Evolutionary conservation across 2,329 filamentous ascomycete species (phyloP).

Genomic region (Claviceps sp.): DNA sequence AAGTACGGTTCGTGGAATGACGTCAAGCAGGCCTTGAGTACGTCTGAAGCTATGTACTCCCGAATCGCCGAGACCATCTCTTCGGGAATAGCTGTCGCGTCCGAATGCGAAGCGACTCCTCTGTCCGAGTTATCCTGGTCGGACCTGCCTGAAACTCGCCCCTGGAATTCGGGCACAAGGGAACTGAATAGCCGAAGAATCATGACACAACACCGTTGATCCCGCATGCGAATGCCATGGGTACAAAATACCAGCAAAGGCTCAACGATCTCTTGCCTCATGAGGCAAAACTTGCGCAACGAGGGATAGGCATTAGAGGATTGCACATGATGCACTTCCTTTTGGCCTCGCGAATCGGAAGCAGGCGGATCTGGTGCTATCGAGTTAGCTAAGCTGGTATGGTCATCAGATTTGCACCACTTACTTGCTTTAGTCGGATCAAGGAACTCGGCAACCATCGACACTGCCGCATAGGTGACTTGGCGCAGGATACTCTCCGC

Average conservation of each 20-base stretch:
- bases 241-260: conserved; percentile 85
- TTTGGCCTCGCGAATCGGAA: not conserved
- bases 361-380: conserved; percentile 1
- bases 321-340: not conserved
- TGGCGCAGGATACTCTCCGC: conserved; percentile 89
- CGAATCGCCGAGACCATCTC: conserved; percentile 55
- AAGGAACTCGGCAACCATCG: conserved; percentile 80
- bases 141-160: conserved; percentile 10
- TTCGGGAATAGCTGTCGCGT: conserved; percentile 33
- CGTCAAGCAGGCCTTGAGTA: conserved; percentile 78
- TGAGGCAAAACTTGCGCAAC: conserved; percentile 72
- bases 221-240: conserved; percentile 78
- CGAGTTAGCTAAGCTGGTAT: conserved; percentile 1
- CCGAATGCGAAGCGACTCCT: conserved; percentile 13
- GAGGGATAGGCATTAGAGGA: conserved; percentile 32
- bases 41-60: conserved; percentile 79
- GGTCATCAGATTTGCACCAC: conserved; percentile 11
- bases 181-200: conserved; percentile 78
- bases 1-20: conserved; percentile 94
- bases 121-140: conserved; percentile 14
- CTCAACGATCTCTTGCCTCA: conserved; percentile 65
- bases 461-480: conserved; percentile 80
- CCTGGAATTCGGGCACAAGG: conserved; percentile 63
- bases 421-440: conserved; percentile 58
- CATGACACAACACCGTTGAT: conserved; percentile 75